phyloP scores from a whole-genome alignment of 768 basidiomycete species.

The Suillus sp. region DNA sequence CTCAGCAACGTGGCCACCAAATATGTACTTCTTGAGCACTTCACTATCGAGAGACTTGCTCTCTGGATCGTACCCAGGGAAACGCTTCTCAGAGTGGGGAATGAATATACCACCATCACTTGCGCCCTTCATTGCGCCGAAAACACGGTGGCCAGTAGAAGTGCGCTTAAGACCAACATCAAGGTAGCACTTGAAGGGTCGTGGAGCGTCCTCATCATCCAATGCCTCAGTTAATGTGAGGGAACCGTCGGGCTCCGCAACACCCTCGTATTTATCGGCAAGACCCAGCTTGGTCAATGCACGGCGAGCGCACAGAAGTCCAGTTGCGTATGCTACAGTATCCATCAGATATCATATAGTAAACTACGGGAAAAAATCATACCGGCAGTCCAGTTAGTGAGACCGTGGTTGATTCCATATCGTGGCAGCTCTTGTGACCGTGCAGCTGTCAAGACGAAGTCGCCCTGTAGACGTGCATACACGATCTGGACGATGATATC shows the following conservation, averaged over 20 bases:
- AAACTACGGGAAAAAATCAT: constrained; percentile 20
- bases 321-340: constrained; percentile 87
- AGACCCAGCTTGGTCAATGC: constrained; percentile 94
- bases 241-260: constrained; percentile 87
- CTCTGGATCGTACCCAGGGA: constrained; percentile 97
- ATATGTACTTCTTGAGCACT: constrained; percentile 96
- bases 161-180: constrained; percentile 98
- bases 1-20: constrained; percentile 95
- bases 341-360: constrained; percentile 9
- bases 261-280: constrained; percentile 97
- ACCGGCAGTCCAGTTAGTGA: constrained; percentile 99
- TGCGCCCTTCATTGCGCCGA: constrained; percentile 98
- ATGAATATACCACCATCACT: constrained; percentile 97
- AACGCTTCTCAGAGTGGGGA: constrained; percentile 96
- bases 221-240: constrained; percentile 80
- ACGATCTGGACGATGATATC: constrained; percentile 94
- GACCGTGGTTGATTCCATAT: constrained; percentile 97
- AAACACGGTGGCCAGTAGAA: constrained; percentile 95
- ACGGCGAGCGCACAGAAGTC: constrained; percentile 92
- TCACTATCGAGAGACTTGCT: constrained; percentile 91
- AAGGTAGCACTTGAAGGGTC: constrained; percentile 99
- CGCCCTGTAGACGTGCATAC: constrained; percentile 97
- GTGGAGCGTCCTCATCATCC: constrained; percentile 90
- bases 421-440: constrained; percentile 88
- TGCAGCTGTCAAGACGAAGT: constrained; percentile 89